Conservation (phyloP, 257 asterid genomes). For the Solanum virginianum region DNA sequence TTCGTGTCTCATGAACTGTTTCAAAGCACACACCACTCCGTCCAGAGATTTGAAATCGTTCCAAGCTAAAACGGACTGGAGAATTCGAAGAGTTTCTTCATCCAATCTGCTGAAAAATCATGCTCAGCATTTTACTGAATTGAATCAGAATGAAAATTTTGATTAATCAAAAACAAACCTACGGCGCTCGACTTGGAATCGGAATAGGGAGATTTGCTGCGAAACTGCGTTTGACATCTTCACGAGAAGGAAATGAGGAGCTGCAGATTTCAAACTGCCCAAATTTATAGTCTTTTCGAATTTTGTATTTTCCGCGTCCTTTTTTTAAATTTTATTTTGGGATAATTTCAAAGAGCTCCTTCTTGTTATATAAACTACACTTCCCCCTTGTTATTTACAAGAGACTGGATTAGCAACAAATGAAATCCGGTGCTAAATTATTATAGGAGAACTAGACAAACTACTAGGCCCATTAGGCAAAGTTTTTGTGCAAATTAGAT, state of each 20-base stretch:
- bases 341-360: neutral
- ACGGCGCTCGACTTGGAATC: conserved; percentile 41
- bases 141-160: neutral
- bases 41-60: conserved; percentile 35
- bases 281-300: neutral
- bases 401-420: no score
- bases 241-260: neutral
- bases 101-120: conserved; percentile 35
- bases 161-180: conserved; percentile 21
- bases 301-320: neutral
- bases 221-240: conserved; percentile 22
- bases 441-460: no score
- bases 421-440: no score
- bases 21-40: conserved; percentile 29
- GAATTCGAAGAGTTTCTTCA: conserved; percentile 44
- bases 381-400: neutral
- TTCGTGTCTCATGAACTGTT: conserved; percentile 52
- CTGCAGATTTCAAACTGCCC: conserved; percentile 7
- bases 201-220: conserved; percentile 50
- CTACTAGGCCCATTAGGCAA: no score
- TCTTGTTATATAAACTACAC: neutral
- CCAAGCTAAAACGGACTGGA: conserved; percentile 44
- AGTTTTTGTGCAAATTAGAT: no score
- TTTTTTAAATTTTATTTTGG: neutral
- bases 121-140: neutral